phyloP scores from a whole-genome alignment of 2,329 filamentous ascomycete species.

The Tympanopsis confertula region DNA sequence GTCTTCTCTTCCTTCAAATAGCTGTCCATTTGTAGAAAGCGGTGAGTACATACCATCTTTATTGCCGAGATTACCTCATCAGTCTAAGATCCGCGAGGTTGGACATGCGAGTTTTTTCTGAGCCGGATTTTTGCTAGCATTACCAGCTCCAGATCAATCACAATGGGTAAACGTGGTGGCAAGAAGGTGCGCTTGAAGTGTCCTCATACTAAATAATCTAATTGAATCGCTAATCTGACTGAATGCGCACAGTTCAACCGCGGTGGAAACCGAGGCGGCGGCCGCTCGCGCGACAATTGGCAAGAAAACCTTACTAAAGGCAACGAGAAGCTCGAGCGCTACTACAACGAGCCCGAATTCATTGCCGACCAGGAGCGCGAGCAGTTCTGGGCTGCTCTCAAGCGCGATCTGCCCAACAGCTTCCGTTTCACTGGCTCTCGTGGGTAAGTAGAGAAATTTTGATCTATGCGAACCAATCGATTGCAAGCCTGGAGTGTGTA shows the following conservation, averaged over 20 bases:
- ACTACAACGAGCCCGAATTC: slow-evolving; percentile 70
- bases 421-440: slow-evolving; percentile 96
- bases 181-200: background rate
- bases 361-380: slow-evolving; percentile 68
- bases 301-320: slow-evolving; percentile 51
- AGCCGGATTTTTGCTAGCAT: too few species aligned
- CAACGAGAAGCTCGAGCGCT: slow-evolving; percentile 76
- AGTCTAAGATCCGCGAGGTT: too few species aligned
- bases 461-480: slow-evolving; percentile 2
- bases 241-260: background rate
- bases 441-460: slow-evolving; percentile 41
- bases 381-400: slow-evolving; percentile 74
- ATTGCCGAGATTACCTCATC: too few species aligned
- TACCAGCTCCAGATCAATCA: slow-evolving; percentile 1
- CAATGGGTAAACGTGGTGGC: slow-evolving; percentile 1
- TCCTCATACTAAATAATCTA: background rate
- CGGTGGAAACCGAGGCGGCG: background rate
- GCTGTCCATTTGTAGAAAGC: too few species aligned
- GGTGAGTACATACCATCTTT: too few species aligned
- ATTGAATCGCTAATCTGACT: background rate
- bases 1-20: too few species aligned
- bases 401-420: slow-evolving; percentile 83
- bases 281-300: background rate
- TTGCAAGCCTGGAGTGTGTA: too few species aligned
- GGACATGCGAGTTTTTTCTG: too few species aligned